A percentile compares a stretch with the other conserved stretches of the same genome.
phyloP scores from a whole-genome alignment of 805 yeast genomes.

The Saccharomycopsis olivae region DNA sequence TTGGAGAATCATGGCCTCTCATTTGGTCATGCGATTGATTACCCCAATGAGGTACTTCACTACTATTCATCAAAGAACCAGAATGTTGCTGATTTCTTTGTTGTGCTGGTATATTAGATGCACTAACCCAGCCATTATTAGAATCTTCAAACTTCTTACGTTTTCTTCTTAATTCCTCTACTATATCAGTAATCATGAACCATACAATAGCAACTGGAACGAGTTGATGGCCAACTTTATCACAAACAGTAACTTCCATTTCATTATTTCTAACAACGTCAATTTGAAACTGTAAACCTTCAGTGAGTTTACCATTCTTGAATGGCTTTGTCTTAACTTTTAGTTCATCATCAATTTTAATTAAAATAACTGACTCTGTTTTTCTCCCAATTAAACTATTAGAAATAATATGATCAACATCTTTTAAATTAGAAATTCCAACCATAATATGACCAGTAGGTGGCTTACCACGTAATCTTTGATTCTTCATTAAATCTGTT shows the following conservation, averaged over 20 bases:
- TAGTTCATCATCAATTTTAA: slow-evolving; percentile 84
- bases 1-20: slow-evolving; percentile 4
- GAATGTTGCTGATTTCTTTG: slow-evolving; percentile 1
- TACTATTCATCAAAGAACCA: slow-evolving; percentile 11
- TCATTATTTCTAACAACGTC: slow-evolving; percentile 88
- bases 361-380: slow-evolving; percentile 66
- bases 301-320: slow-evolving; percentile 74
- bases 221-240: slow-evolving; percentile 51
- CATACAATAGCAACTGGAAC: slow-evolving; percentile 90
- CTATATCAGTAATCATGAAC: slow-evolving; percentile 82
- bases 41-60: slow-evolving; percentile 20
- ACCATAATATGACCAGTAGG: slow-evolving; percentile 71
- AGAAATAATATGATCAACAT: slow-evolving; percentile 67
- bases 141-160: slow-evolving; percentile 68
- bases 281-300: slow-evolving; percentile 51
- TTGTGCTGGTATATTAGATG: slow-evolving; percentile 37
- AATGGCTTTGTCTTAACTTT: slow-evolving; percentile 66
- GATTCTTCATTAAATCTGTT: slow-evolving; percentile 54
- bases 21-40: slow-evolving; percentile 10
- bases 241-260: slow-evolving; percentile 79
- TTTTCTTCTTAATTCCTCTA: slow-evolving; percentile 88
- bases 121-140: slow-evolving; percentile 81
- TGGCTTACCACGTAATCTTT: slow-evolving; percentile 72
- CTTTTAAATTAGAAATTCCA: slow-evolving; percentile 67
- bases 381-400: slow-evolving; percentile 67